Percentiles rank a stretch among this genome's conserved stretches.
phyloP scores from a whole-genome alignment of 2,329 filamentous ascomycete species.

The Neofusicoccum umdonicola region DNA sequence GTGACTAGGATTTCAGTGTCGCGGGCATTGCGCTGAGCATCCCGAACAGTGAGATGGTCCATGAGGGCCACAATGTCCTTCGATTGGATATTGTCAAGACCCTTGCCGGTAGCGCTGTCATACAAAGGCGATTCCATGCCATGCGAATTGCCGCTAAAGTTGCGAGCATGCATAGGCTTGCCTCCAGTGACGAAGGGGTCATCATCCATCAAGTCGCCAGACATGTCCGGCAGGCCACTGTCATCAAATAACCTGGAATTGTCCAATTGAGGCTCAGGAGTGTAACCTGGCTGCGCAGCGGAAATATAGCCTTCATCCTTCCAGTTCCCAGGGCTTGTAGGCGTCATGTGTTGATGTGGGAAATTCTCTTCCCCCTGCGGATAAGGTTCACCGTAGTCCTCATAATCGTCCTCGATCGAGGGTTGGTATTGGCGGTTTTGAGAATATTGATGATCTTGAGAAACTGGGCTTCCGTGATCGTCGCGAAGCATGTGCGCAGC shows the following conservation, averaged over 20 bases:
- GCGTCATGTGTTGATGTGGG: conserved; percentile 20
- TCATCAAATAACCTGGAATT: conserved; percentile 53
- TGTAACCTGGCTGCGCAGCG: conserved; percentile 58
- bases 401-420: conserved; percentile 38
- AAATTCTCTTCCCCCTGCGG: conserved; percentile 23
- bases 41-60: conserved; percentile 96
- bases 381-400: conserved; percentile 30
- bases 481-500: conserved; percentile 32
- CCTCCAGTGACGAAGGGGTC: conserved; percentile 65
- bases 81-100: conserved; percentile 88
- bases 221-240: conserved; percentile 55
- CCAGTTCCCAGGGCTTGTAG: conserved; percentile 55
- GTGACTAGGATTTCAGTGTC: conserved; percentile 96
- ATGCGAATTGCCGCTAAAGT: conserved; percentile 86
- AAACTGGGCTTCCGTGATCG: conserved; percentile 26
- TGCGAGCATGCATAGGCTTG: conserved; percentile 55
- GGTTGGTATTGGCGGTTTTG: conserved; percentile 35
- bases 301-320: conserved; percentile 90
- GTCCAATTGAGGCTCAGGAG: conserved; percentile 42
- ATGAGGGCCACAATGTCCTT: conserved; percentile 96
- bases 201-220: conserved; percentile 46
- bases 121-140: conserved; percentile 88
- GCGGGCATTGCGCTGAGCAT: conserved; percentile 91
- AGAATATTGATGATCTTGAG: conserved; percentile 26
- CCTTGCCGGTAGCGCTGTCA: conserved; percentile 81